phyloP scores from a whole-genome alignment of 305 asterid genomes.

The Striga hermonthica region DNA sequence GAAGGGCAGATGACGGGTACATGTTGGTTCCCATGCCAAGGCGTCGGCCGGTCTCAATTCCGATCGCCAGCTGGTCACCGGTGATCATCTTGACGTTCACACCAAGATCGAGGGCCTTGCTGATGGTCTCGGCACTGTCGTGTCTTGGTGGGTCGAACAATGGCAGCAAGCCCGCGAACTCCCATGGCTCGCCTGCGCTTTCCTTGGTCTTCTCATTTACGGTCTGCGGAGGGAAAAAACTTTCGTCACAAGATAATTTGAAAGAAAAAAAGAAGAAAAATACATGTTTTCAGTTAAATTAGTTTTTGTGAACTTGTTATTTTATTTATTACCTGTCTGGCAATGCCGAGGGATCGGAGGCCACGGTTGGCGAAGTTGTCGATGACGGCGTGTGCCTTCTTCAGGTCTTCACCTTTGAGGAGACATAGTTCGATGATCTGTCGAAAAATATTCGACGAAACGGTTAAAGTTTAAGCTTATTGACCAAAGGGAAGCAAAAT shows the following conservation, averaged over 20 bases:
- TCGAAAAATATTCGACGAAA: background rate
- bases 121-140: conserved; percentile 93
- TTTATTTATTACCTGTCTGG: conserved; percentile 47
- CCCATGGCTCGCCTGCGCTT: conserved; percentile 70
- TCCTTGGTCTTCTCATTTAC: conserved; percentile 63
- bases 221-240: conserved; percentile 32
- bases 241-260: too few species aligned
- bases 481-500: background rate
- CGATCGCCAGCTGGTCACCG: conserved; percentile 91
- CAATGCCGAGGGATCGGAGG: conserved; percentile 86
- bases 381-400: conserved; percentile 65
- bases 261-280: too few species aligned
- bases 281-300: too few species aligned
- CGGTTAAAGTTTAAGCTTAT: background rate
- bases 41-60: conserved; percentile 89
- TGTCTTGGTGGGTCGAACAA: conserved; percentile 96
- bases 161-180: conserved; percentile 80
- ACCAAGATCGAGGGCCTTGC: conserved; percentile 80
- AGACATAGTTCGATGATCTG: conserved; percentile 81
- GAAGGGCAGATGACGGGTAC: conserved; percentile 94
- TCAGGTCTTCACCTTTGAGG: conserved; percentile 53
- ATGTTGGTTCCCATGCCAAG: conserved; percentile 97
- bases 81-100: conserved; percentile 96
- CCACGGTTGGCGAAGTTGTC: conserved; percentile 86
- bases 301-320: background rate